A percentile compares a stretch with the other conserved stretches of the same genome.
These are phyloP conservation scores for Talaromyces stipitatus DNA, from an alignment of 495 filamentous ascomycete species.

Conservation along the genomic window DNA sequence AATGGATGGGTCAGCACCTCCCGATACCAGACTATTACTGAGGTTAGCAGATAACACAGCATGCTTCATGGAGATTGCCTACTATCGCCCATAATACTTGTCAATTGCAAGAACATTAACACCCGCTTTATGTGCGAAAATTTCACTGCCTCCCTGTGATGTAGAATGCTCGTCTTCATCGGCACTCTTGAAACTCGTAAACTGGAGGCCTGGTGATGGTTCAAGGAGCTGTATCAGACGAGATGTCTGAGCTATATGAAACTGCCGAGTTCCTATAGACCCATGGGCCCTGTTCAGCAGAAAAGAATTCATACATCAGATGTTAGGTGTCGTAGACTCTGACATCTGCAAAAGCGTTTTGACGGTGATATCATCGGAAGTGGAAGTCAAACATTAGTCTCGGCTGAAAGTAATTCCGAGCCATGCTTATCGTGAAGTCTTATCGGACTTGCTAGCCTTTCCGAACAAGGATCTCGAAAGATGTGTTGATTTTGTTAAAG, in stretches of 20 bases:
- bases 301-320: slow-evolving; percentile 71
- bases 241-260: slow-evolving; percentile 56
- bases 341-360: background rate
- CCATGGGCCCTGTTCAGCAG: slow-evolving; percentile 67
- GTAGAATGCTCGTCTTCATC: slow-evolving; percentile 7
- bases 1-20: slow-evolving; percentile 71
- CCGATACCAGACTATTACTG: slow-evolving; percentile 62
- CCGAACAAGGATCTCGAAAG: background rate
- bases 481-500: background rate
- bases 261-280: slow-evolving; percentile 47
- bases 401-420: background rate
- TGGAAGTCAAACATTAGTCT: background rate
- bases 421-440: background rate
- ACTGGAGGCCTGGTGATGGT: slow-evolving; percentile 54
- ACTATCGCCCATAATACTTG: slow-evolving; percentile 70
- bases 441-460: background rate
- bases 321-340: background rate
- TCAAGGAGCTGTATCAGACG: slow-evolving; percentile 54
- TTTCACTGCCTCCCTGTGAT: slow-evolving; percentile 14
- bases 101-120: slow-evolving; percentile 72
- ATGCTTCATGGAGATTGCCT: slow-evolving; percentile 17
- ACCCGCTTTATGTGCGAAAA: slow-evolving; percentile 64
- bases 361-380: background rate
- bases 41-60: slow-evolving; percentile 8
- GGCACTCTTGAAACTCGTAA: slow-evolving; percentile 49